Base-by-base conservation (phyloP, 176 grass and related monocot species). In the Coix lacrymajobi region DNA sequence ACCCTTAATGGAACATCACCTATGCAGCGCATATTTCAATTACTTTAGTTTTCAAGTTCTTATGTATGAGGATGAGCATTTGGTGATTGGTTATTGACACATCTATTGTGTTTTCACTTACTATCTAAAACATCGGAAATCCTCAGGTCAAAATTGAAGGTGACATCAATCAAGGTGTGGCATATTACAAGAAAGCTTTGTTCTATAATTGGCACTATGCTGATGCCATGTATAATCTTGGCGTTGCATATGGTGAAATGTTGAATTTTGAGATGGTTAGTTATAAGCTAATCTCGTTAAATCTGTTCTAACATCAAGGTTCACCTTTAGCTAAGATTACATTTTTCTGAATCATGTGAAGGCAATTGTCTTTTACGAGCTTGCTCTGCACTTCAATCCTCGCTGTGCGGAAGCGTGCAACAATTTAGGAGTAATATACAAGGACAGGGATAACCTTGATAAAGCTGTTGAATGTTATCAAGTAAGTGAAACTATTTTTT, bases 141-240 rank as follows among this genome's bases (percentile, higher is more conserved):
- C 39, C 12, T 63, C 63, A 99, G 97, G 97, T 96, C 71, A 99
- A 99, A 88, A 85, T 94, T 34, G 97, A 99, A 84, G 97, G 97
- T 66, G 91, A 99, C 66, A 87, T 99, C 86, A 92, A 92, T 85
- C 89, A 96, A 96, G 97, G 97, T 7, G 93, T 99, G 64, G 80
- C 85, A 52, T 99, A 99, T 89, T 99, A 99, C 87, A 99, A 99
- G 85, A 99, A 90, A 87, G 97, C 97, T 70, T 86, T 99, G 56
- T 96, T 86, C 72, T 99, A 96, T 68, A 99, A 99, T 63, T 99
- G 97, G 93, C 97, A 94, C 29, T 96, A 99, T 89, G 93, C 97
- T 85, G 97, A 99, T 96, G 97, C 97, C 4, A 92, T 99, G 93
- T 99, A 99, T 87, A 99, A 99, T 84, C 97, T 99, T 75, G 97